Conservation (phyloP, 164 flowering plant genomes). For the Kingdonia uniflora region DNA sequence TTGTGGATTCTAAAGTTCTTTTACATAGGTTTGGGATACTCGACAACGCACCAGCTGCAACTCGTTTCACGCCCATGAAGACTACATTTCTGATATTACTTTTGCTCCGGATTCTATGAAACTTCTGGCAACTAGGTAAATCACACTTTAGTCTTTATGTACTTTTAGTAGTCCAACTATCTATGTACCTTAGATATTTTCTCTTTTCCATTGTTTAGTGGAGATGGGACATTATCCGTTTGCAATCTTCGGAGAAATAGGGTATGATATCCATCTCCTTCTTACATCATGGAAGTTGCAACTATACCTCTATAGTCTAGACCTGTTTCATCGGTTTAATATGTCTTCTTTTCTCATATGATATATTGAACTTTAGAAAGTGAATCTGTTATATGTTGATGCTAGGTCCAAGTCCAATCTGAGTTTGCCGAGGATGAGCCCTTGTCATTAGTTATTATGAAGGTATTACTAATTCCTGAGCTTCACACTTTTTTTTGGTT, state of each 20-base stretch:
- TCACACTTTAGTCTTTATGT: too few species aligned
- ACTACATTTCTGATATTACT: constrained; percentile 73
- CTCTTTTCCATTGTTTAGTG: constrained; percentile 36
- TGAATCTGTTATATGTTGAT: constrained; percentile 9
- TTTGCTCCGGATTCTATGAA: constrained; percentile 63
- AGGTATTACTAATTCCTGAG: constrained; percentile 37
- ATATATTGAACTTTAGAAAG: too few species aligned
- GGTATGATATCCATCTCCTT: constrained; percentile 23
- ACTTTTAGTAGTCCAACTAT: too few species aligned
- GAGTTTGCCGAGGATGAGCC: constrained; percentile 94
- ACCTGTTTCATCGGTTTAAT: too few species aligned
- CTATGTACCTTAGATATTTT: too few species aligned
- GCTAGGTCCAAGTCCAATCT: constrained; percentile 64
- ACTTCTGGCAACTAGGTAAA: constrained; percentile 63
- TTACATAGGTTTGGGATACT: constrained; percentile 76
- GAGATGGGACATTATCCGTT: constrained; percentile 92
- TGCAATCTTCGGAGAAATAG: constrained; percentile 77
- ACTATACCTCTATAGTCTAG: too few species aligned
- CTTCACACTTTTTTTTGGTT: neutral
- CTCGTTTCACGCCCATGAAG: constrained; percentile 57
- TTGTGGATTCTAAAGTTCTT: neutral
- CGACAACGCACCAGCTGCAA: constrained; percentile 65
- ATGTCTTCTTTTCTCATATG: too few species aligned
- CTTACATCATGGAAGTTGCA: neutral
- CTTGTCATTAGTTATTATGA: constrained; percentile 80